A percentile compares a stretch with the other conserved stretches of the same genome.
Evolutionary conservation across 257 asterid genomes (phyloP).

Genomic region (Lycium barbarum): DNA sequence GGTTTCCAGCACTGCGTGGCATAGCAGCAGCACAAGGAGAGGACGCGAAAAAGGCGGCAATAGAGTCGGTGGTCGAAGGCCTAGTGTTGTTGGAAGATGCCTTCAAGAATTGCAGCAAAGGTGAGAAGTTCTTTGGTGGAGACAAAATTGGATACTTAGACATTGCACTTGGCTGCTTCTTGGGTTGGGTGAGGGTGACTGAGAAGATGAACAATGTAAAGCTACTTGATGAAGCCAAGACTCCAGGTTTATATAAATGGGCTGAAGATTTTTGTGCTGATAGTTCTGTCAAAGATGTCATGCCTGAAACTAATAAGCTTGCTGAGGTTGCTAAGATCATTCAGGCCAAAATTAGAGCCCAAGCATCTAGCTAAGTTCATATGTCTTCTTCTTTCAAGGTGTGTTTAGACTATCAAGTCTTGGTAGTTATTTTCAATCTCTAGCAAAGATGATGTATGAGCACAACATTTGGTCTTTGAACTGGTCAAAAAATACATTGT

Average conservation of each 20-base stretch:
- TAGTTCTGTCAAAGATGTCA: conserved; percentile 51
- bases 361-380: not conserved
- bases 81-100: conserved; percentile 58
- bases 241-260: conserved; percentile 62
- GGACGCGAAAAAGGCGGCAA: conserved; percentile 41
- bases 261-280: conserved; percentile 47
- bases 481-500: not conserved
- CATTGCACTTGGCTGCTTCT: conserved; percentile 60
- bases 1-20: conserved; percentile 56
- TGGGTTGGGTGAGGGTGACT: conserved; percentile 53
- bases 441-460: not conserved
- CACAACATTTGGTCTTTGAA: not conserved
- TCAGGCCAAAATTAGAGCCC: not conserved
- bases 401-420: not conserved
- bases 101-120: conserved; percentile 58
- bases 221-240: conserved; percentile 48
- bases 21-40: conserved; percentile 46
- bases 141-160: conserved; percentile 63
- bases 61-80: conserved; percentile 46
- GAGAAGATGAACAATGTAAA: conserved; percentile 40
- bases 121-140: conserved; percentile 58
- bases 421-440: not conserved
- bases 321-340: conserved; percentile 42
- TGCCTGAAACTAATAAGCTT: conserved; percentile 60
- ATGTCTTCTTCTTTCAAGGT: not conserved